Conservation (phyloP, 73 alveolate genomes). For the Tetrahymena thermophila region DNA sequence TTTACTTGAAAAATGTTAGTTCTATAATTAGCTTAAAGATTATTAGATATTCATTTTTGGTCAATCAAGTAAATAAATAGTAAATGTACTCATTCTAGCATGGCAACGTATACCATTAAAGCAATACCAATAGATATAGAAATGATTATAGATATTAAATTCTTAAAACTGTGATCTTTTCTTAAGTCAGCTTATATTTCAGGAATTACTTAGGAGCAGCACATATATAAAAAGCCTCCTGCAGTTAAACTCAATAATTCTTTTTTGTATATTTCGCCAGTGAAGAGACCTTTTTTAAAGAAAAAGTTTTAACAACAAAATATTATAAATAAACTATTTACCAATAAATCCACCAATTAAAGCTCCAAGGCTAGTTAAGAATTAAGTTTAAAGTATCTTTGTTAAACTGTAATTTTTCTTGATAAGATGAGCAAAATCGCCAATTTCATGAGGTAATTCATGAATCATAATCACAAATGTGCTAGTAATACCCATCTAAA, state of each 20-base stretch:
- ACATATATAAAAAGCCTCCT: background rate
- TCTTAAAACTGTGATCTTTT: background rate
- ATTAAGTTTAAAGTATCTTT: background rate
- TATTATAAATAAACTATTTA: background rate
- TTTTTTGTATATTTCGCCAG: background rate
- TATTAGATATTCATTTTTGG: background rate
- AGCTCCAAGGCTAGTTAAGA: background rate
- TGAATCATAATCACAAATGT: constrained; percentile 92
- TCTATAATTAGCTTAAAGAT: background rate
- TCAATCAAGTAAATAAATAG: background rate
- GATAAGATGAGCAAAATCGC: constrained; percentile 63
- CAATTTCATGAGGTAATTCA: constrained; percentile 96
- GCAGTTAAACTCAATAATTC: background rate
- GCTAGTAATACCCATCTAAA: constrained; percentile 72
- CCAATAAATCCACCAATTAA: background rate
- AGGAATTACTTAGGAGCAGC: background rate
- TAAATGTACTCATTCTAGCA: background rate
- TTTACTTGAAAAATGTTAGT: too few species aligned
- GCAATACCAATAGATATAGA: background rate
- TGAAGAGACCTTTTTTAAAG: background rate
- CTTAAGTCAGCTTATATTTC: background rate
- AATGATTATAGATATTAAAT: background rate
- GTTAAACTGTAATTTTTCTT: background rate
- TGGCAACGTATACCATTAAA: background rate
- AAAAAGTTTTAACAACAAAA: background rate